A percentile compares a stretch with the other conserved stretches of the same genome.
phyloP scores from a whole-genome alignment of 768 basidiomycete species.

The Dacryopinax primogenitus region DNA sequence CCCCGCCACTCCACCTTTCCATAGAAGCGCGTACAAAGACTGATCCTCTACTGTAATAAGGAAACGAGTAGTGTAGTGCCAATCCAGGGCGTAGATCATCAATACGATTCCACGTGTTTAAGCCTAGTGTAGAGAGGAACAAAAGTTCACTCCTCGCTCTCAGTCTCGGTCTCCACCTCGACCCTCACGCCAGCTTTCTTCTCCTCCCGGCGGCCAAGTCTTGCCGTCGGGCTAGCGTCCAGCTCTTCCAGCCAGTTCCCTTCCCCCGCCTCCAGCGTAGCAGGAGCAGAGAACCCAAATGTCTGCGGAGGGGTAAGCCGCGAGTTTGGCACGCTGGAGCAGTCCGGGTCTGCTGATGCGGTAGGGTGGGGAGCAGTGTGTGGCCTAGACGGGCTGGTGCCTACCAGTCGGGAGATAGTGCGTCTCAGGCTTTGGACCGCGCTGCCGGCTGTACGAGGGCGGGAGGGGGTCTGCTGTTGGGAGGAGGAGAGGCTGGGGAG shows the following conservation, averaged over 20 bases:
- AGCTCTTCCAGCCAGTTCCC: neutral
- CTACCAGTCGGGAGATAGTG: neutral
- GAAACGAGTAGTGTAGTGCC: too few relatives aligned
- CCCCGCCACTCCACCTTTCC: too few relatives aligned
- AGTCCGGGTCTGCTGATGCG: neutral
- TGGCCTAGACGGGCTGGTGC: neutral
- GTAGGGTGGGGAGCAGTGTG: neutral
- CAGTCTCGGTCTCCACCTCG: neutral
- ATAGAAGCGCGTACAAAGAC: too few relatives aligned
- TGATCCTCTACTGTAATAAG: too few relatives aligned
- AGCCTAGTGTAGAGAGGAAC: too few relatives aligned
- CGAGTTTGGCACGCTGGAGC: neutral
- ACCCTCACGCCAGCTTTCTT: neutral
- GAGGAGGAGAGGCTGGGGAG: neutral
- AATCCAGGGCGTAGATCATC: too few relatives aligned
- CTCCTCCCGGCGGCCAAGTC: neutral
- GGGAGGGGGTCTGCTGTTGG: neutral
- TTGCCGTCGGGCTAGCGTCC: neutral
- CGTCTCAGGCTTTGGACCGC: neutral
- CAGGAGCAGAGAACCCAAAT: neutral
- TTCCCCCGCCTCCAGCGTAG: neutral
- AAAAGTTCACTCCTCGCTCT: too few relatives aligned
- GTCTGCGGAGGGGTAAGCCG: neutral
- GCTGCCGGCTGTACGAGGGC: neutral
- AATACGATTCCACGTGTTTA: too few relatives aligned